Evolutionary conservation across 371 early-diverging fungal species (phyloP), one percentile per base, ranked within the genome.

Genomic region (Entomophthora muscae): DNA sequence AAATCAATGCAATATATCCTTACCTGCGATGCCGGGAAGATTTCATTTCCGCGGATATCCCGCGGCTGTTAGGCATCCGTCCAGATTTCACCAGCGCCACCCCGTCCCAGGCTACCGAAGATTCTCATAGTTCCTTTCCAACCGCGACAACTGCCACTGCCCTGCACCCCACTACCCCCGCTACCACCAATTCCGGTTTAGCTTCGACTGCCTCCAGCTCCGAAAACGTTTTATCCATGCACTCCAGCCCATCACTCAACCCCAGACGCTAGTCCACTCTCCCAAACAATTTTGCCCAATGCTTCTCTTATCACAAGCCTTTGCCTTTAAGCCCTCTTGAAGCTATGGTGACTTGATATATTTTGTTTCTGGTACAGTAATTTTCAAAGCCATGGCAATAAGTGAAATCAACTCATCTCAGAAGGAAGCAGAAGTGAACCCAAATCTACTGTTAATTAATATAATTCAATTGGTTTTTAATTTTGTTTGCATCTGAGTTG

Each of bases 1-100:
- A 93, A 54, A 75, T 81, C 27, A 73, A 75, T 55, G 77, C 84
- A 7, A 71, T 97, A 3, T 82, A 84, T 65, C 89, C 91, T 21
- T 95, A 91, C 69, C 76, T 95, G 30, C 82, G 82, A 67, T 84
- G 81, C 73, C 79, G 98, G 42, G 86, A 83, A n/a, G 97, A 97
- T 68, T 92, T 81, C 70, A 81, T 79, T 72, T 74, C 78, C 2
- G 80, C 85, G 30, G 80, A 78, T 64, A 72, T 87, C 31, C 83
- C 83, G 33, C 72, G 77, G 22, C 63, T 83, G 17, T 65, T 83
- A n/a, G 82, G 78, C 22, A 70, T 76, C 27, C 62, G 42, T 13
- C 62, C 22, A 2, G 53, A 62, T 17, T 5, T 17, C 17, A 17
- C 42, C 17, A 17, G 10, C 10, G 42, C 42, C 42, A 42, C 42